Base-by-base conservation (phyloP, 202 grass and related monocot genomes). In the Miscanthus sacchariflorus region DNA sequence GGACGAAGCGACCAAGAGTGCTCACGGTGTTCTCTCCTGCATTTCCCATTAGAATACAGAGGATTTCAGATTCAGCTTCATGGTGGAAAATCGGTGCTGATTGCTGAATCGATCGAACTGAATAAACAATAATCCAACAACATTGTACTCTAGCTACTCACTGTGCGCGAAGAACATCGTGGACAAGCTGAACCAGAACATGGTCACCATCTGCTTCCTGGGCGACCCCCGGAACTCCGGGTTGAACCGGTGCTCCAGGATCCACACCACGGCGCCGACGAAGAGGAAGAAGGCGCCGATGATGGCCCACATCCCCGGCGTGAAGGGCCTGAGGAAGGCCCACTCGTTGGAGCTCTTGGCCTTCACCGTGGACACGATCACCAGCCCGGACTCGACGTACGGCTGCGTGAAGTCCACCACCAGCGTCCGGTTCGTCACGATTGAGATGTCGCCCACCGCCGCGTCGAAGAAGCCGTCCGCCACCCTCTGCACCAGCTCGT, bases 181-280 rank as follows among this genome's bases (percentile, higher is more conserved):
- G 2, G 94, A 95, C 80, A 95, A 95, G 87, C 91, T 91, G 83
- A 95, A 95, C 91, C 88, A 87, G 75, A 91, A 91, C 44, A 95
- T 86, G 21, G 91, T 95, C 25, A 88, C 86, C 36, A 91, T 38
- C 82, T 95, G 94, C 24, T 79, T 85, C 65, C 83, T 46, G 0
- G 91, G 94, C 18, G 94, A 69, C 0, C 94, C 94, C 3, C 93
- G 28, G 77, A 95, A 95, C 10, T 89, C 89, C 19, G 63, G 81
- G 79, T 93, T 95, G 45, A 86, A 85, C 0, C 91, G 79, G 83
- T 95, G 94, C 87, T 95, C 94, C 9, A 95, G 89, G 65, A 95
- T 18, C 94, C 93, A 93, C 40, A 95, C 88, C 45, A 95, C 94
- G 52, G 90, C 70, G 65, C 94, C 94, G 43, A 95, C 86, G 70